A percentile compares a stretch with the other conserved stretches of the same genome.
phyloP scores from a whole-genome alignment of 495 filamentous ascomycete species.

The Hyphodiscus hymeniophilus region DNA sequence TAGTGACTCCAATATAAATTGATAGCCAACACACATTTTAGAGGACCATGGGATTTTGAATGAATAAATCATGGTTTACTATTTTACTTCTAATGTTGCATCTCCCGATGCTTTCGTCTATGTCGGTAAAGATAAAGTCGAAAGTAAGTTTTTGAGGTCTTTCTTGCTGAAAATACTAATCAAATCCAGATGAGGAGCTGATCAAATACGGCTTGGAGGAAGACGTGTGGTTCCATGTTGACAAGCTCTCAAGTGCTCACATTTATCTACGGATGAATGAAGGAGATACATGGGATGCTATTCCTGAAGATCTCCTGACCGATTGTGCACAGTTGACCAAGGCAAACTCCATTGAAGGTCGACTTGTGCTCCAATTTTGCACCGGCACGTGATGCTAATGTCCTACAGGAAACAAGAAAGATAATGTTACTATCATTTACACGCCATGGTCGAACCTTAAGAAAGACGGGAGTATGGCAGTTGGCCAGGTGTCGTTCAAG shows the following conservation, averaged over 20 bases:
- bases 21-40: conserved; percentile 6
- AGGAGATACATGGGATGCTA: conserved; percentile 77
- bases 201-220: conserved; percentile 90
- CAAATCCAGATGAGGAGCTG: conserved; percentile 75
- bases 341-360: conserved; percentile 96
- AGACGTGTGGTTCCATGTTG: conserved; percentile 98
- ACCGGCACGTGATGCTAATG: conserved; percentile 10
- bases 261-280: conserved; percentile 83
- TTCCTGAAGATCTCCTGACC: conserved; percentile 64
- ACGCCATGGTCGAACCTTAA: conserved; percentile 96
- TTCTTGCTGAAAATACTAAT: conserved; percentile 1
- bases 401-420: conserved; percentile 86
- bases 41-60: no score
- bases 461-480: conserved; percentile 94
- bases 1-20: no score
- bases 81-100: conserved; percentile 80
- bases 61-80: conserved; percentile 99
- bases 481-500: conserved; percentile 90
- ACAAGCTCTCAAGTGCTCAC: conserved; percentile 94
- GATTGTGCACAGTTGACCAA: conserved; percentile 96
- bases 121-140: conserved; percentile 97
- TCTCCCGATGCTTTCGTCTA: conserved; percentile 78
- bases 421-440: conserved; percentile 93
- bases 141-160: conserved; percentile 55
- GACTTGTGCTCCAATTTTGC: neutral